Base-by-base conservation (phyloP, 2,329 filamentous ascomycete genomes). In the Teratosphaeria destructans region DNA sequence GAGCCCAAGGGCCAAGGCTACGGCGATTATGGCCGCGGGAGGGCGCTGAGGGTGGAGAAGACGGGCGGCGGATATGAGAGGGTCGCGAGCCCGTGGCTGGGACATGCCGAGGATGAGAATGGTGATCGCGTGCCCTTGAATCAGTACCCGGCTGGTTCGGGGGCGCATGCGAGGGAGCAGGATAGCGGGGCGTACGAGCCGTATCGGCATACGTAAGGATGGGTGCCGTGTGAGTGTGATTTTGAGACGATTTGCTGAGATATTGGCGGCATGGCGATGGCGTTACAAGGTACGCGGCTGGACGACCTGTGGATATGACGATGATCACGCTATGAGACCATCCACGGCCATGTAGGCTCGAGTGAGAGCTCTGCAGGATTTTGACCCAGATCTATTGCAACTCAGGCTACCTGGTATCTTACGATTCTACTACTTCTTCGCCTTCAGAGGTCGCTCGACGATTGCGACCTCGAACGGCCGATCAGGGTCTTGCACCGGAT, bases 401-500 rank as follows among this genome's bases (percentile, higher is more conserved):
- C 29, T 32, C 29, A 32, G 29, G 29, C 29, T 32, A 32, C 29
- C 29, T 32, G 29, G 29, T 16, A 39, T 8, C 3, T 2, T 39
- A 11, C 37, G 12, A 23, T 4, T 49, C 19, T 6, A 49, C 43
- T 23, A n/a, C 43, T 49, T 49, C n/a, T 49, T 49, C 16, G 29
- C 23, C 23, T 49, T 49, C 43, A 19, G 11, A 19, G 93, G 92
- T 68, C 92, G 80, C 78, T 97, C 93, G 14, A 97, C 85, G 57
- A 97, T 78, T 2, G 90, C 92, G 54, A 96, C 88, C 75, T 99
- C 94, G 4, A 88, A 75, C 11, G 77, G 73, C 34, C 67, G 67
- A 19, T 64, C 67, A 32, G 63, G 69, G 32, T 67, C 69, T 49
- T 66, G 62, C 52, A 65, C 58, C 58, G 65, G 63, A 81, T 35